Evolutionary conservation across 2,329 filamentous ascomycete genomes (phyloP), one percentile per base, ranked within the genome.

Genomic region (Alternaria burnsii): DNA sequence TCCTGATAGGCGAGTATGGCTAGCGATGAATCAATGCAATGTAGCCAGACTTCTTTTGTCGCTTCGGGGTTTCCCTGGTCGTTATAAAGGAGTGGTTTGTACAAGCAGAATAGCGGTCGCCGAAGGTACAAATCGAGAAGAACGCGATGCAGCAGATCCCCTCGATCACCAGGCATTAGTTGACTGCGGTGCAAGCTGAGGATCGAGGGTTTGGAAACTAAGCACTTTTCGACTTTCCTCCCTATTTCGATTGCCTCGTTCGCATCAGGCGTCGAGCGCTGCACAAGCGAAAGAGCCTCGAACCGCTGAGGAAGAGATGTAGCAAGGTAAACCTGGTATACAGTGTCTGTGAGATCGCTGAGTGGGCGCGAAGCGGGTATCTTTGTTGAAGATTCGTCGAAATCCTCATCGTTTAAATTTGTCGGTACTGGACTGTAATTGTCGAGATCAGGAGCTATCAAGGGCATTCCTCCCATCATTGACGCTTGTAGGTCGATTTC

Each of bases 401-500:
- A 66, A 3, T 71, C 64, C 6, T 52, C 55, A 32, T 71, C 69
- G 20, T 70, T 55, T 10, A 71, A 48, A 53, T 70, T 71, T 6
- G 60, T 55, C 10, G 66, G 66, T 22, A 65, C 22, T 4, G 68
- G 46, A 20, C 55, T 47, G 34, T 48, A 51, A 3, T 50, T 52
- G 22, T 53, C 53, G 14, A 69, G 38, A 5, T 69, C 63, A 18
- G 66, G 60, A 18, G 61, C 44, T 18, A 65, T 51, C 6, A 65
- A 41, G n/a, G 69, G 66, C 61, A 69, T 66, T 4, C 66, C 66
- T 3, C 57, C 60, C 38, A 59, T 58, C 59, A 72, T 65, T 2
- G 68, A 70, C 16, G 66, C 56, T 51, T 73, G 71, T 20, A 82
- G 59, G 50, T 80, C 78, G 28, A 81, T 62, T 59, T 83, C 79